Evolutionary conservation across 2,329 filamentous ascomycete species (phyloP), one percentile per base, ranked within the genome.

Genomic region (Onygenales sp.): DNA sequence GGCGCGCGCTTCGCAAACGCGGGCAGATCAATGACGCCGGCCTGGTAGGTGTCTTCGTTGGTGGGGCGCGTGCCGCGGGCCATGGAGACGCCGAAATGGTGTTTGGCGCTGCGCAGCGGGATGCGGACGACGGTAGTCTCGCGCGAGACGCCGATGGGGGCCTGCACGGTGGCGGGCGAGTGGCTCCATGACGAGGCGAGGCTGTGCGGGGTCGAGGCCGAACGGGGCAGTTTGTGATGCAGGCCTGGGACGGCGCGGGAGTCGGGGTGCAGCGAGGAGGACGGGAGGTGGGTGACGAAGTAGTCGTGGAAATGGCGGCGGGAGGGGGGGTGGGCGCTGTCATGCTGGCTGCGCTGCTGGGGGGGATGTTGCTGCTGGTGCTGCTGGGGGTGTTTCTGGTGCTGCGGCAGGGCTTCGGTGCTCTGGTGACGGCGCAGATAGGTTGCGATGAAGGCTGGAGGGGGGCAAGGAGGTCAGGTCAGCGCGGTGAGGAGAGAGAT

Each of bases 51-150:
- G 66, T 98, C 93, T 71, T 98, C 93, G 68, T 97, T 97, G 69
- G 93, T 89, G 0, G 85, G 83, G 9, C 93, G 82, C 53, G 86
- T 89, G 21, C 93, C 93, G 48, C 93, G 82, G 35, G 86, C 86
- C 43, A 86, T 80, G 10, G 82, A 82, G 27, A 83, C 87, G 31
- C 93, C 93, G 64, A 94, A 96, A 72, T 98, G 93, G 66, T 98
- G 93, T 67, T 97, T 97, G 33, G 93, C 93, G 61, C 87, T 91
- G 62, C 86, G 87, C 57, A 98, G 75, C 5, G 93, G 93, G 65
- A 98, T 98, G 38, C 93, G 87, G 47, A 97, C 93, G 5, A 97
- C 89, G 0, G 93, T 96, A 60, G 93, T 83, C 62, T 96, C 90
- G 61, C 89, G 81, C 52, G 73, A 78, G 11, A 78, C 69, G 57